A percentile compares a stretch with the other conserved stretches of the same genome.
Conservation (phyloP, 768 basidiomycete species). For the Cystobasidiopsis lactophilus region DNA sequence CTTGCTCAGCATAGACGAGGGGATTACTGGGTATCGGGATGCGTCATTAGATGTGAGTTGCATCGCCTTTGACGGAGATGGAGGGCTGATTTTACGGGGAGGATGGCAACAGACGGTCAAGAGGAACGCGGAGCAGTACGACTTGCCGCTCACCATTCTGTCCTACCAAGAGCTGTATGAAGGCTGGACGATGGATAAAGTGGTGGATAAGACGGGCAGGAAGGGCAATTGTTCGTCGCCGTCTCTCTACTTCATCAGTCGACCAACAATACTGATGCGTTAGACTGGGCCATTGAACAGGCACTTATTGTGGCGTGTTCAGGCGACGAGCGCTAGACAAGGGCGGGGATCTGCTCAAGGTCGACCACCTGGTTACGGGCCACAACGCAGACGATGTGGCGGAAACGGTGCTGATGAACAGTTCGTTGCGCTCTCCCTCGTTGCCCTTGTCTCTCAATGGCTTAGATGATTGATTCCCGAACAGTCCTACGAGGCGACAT, state of each 20-base stretch:
- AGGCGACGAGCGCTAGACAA: slow-evolving; percentile 86
- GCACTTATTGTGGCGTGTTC: slow-evolving; percentile 95
- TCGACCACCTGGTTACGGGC: slow-evolving; percentile 95
- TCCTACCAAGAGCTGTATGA: slow-evolving; percentile 78
- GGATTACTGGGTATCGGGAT: slow-evolving; percentile 92
- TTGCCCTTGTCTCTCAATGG: neutral
- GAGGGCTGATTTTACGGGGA: neutral
- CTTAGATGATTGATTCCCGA: too few relatives aligned
- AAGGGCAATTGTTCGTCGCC: slow-evolving; percentile 69
- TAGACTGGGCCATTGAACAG: slow-evolving; percentile 13
- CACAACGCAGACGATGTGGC: slow-evolving; percentile 99
- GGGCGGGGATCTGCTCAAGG: slow-evolving; percentile 64
- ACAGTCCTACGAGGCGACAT: slow-evolving; percentile 96
- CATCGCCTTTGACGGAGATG: slow-evolving; percentile 12
- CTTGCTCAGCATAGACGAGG: slow-evolving; percentile 90
- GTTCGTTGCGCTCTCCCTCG: slow-evolving; percentile 31
- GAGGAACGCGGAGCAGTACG: slow-evolving; percentile 83
- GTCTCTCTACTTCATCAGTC: neutral
- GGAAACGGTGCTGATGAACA: slow-evolving; percentile 97
- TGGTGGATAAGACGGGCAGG: slow-evolving; percentile 79
- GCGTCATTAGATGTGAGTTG: slow-evolving; percentile 95
- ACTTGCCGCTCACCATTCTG: slow-evolving; percentile 83
- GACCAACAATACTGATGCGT: neutral
- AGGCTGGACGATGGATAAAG: slow-evolving; percentile 97
- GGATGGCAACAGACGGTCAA: slow-evolving; percentile 58